These are phyloP conservation scores for Blastobotrys capitulatus DNA, from an alignment of 1,139 yeast species.

Conservation along the genomic window DNA sequence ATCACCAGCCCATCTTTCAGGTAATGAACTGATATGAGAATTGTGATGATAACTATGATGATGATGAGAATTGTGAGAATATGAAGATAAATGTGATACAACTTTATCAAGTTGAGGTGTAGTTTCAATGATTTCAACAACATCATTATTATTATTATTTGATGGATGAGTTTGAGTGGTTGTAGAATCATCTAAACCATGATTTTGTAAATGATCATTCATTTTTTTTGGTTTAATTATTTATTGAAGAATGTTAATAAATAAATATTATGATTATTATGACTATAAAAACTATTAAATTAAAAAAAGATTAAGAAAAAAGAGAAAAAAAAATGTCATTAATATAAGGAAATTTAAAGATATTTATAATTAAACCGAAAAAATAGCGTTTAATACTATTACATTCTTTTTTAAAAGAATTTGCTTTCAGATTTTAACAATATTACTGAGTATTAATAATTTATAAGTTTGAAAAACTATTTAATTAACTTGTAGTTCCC, in stretches of 20 bases:
- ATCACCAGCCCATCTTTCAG: background rate
- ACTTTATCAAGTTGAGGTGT: constrained; percentile 8
- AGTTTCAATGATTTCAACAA: constrained; percentile 4
- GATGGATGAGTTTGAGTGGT: background rate
- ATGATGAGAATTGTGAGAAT: background rate
- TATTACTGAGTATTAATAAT: too few species aligned
- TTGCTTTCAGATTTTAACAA: too few species aligned
- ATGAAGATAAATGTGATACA: constrained; percentile 6
- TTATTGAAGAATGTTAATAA: too few species aligned
- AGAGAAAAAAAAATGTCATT: too few species aligned
- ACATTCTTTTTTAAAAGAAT: too few species aligned
- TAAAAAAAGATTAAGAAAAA: background rate
- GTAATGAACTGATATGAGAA: background rate
- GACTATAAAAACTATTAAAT: background rate
- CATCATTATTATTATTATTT: background rate
- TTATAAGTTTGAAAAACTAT: too few species aligned
- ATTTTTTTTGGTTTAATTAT: background rate
- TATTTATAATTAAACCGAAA: too few species aligned
- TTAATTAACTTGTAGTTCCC: too few species aligned
- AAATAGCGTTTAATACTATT: too few species aligned
- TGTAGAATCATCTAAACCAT: background rate
- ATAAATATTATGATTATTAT: too few species aligned
- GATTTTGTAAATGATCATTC: background rate
- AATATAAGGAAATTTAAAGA: too few species aligned
- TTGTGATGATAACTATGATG: background rate